Percentiles rank a stretch among this genome's conserved stretches.
Evolutionary conservation across 495 filamentous ascomycete genomes (phyloP).

Genomic region (Parathielavia hyrcaniae): DNA sequence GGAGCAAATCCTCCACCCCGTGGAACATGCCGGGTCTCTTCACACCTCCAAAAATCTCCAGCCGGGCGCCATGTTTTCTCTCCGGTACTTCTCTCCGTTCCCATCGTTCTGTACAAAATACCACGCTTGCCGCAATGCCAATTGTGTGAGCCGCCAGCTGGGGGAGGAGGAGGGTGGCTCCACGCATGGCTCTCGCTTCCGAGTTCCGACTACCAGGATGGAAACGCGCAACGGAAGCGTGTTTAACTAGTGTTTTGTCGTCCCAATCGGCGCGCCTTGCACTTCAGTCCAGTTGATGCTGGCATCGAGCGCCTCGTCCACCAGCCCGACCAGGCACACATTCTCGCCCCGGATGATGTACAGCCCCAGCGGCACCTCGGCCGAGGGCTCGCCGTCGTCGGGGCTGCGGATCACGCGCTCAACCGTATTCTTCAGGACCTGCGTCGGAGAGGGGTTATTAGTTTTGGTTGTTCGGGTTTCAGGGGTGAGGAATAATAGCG

Average conservation of each 20-base stretch:
- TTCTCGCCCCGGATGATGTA: constrained; percentile 93
- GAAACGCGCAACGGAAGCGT: not conserved
- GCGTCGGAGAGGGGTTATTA: not conserved
- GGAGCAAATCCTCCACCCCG: not conserved
- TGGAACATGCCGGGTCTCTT: too few species aligned
- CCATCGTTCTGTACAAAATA: too few species aligned
- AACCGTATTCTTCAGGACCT: constrained; percentile 71
- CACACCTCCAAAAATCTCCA: too few species aligned
- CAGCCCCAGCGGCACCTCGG: constrained; percentile 75
- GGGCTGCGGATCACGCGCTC: constrained; percentile 82
- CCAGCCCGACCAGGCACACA: constrained; percentile 81
- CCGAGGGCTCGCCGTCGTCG: constrained; percentile 76
- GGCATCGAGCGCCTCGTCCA: constrained; percentile 80
- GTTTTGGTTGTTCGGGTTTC: not conserved
- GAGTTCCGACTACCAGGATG: not conserved
- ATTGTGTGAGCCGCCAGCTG: too few species aligned
- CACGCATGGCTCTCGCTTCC: not conserved
- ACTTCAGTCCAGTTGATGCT: constrained; percentile 91
- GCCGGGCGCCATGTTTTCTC: too few species aligned
- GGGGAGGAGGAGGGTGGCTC: too few species aligned
- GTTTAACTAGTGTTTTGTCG: constrained; percentile 62
- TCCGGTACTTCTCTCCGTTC: too few species aligned
- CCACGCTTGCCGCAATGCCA: too few species aligned
- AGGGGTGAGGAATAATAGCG: not conserved
- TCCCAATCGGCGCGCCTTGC: constrained; percentile 73